Percentiles rank a stretch among this genome's conserved stretches.
phyloP scores from a whole-genome alignment of 148 eudicot genomes.

The Fagopyrum homotropicum region DNA sequence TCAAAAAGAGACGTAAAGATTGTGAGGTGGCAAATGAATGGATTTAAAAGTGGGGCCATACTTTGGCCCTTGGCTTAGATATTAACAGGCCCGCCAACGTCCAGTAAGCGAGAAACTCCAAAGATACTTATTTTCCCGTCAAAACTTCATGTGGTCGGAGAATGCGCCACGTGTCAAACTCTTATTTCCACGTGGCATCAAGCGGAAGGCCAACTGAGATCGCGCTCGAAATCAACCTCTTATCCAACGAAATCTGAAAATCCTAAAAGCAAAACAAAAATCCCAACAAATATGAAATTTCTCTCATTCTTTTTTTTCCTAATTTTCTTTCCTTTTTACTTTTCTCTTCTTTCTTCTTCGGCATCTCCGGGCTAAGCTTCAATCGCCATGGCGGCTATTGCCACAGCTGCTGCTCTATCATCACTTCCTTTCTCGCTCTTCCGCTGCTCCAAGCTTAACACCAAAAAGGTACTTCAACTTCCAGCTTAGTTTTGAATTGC shows the following conservation, averaged over 20 bases:
- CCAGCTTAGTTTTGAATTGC: not conserved
- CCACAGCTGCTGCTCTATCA: slow-evolving; percentile 63
- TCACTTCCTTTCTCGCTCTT: slow-evolving; percentile 53
- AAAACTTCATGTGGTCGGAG: slow-evolving; percentile 25
- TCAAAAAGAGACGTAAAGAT: not conserved
- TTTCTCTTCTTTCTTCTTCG: slow-evolving; percentile 13
- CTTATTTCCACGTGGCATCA: slow-evolving; percentile 45
- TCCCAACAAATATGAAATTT: slow-evolving; percentile 8
- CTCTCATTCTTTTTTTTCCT: slow-evolving; percentile 9
- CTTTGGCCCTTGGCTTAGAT: not conserved
- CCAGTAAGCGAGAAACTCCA: not conserved
- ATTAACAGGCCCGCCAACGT: not conserved
- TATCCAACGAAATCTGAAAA: slow-evolving; percentile 31
- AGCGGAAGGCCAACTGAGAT: slow-evolving; percentile 41
- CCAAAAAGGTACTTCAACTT: slow-evolving; percentile 40
- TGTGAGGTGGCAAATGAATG: not conserved
- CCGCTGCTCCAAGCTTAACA: slow-evolving; percentile 35
- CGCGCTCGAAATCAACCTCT: slow-evolving; percentile 47
- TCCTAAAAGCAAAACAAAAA: not conserved
- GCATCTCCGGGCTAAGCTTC: slow-evolving; percentile 14
- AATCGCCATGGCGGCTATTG: slow-evolving; percentile 56
- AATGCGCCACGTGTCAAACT: slow-evolving; percentile 25
- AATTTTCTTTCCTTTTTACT: not conserved
- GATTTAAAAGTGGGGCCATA: not conserved
- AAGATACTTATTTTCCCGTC: not conserved